Base-by-base conservation (phyloP, 805 yeast genomes). In the Starmera caribaea region DNA sequence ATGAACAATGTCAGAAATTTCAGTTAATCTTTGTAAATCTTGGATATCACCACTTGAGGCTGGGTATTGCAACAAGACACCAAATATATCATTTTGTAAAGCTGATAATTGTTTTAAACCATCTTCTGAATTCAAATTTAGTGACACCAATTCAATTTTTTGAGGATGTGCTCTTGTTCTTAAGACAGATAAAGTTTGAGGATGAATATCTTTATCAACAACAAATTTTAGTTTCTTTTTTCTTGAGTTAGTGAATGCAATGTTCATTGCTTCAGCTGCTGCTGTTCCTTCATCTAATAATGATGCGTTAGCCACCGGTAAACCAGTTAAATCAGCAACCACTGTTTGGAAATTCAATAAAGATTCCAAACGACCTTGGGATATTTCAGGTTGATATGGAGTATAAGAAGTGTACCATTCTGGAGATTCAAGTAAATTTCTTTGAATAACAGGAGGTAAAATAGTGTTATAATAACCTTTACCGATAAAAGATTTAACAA, bases 391-490 rank as follows among this genome's bases (percentile, higher is more conserved):
- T 66, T 92, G 98, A 61, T 92, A 92, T 30, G 98, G 98, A 17
- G 98, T 92, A 60, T 92, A 92, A 1, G 97, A 87, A 16, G 98
- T 92, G 69, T 92, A 92, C 98, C 98, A 92, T 57, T 88, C 96
- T 6, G 98, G 98, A 45, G 81, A 77, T 62, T 92, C 98, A 41
- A 92, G 66, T 42, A 92, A 62, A 54, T 92, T 92, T 58, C 98
- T 78, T 66, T 86, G 94, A 50, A 92, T 84, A 30, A 90, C 96
- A 2, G 95, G 82, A 0, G 98, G 98, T 35, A 86, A 67, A 38
- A 74, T 69, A 1, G 97, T 90, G 43, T 95, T 95, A 50, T 86
- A 83, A 62, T 90, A 92, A 32, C 98, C 98, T 58, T 85, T 84
- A 45, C 98, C 98, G 43, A 92, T 90, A 50, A 79, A 81, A 32